These are phyloP conservation scores for Auricularia auricula-judae DNA, from an alignment of 768 basidiomycete genomes.

Conservation along the genomic window DNA sequence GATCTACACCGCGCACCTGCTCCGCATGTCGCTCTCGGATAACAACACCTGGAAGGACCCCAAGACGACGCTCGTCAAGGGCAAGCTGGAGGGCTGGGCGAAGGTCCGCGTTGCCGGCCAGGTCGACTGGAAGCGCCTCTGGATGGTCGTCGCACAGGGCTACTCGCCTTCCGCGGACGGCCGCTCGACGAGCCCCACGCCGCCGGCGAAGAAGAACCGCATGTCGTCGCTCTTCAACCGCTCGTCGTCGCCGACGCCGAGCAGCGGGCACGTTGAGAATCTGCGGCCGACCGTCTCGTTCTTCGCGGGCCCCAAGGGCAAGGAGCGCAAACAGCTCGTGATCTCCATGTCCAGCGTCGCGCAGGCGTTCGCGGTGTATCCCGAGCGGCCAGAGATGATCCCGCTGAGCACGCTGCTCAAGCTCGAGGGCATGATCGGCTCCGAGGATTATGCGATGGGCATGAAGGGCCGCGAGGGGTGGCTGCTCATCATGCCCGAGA, in stretches of 20 bases:
- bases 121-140: slow-evolving; percentile 90
- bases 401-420: slow-evolving; percentile 84
- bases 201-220: slow-evolving; percentile 42
- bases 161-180: slow-evolving; percentile 11
- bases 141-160: slow-evolving; percentile 61
- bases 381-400: slow-evolving; percentile 89
- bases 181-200: slow-evolving; percentile 18
- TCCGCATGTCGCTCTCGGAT: slow-evolving; percentile 61
- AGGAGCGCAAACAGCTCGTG: slow-evolving; percentile 62
- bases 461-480: slow-evolving; percentile 73
- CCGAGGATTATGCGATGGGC: slow-evolving; percentile 56
- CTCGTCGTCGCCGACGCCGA: slow-evolving; percentile 12
- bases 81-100: slow-evolving; percentile 86
- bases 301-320: slow-evolving; percentile 52
- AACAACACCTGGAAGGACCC: slow-evolving; percentile 34
- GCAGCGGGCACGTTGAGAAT: slow-evolving; percentile 6
- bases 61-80: slow-evolving; percentile 52
- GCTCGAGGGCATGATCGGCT: slow-evolving; percentile 73
- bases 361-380: slow-evolving; percentile 91
- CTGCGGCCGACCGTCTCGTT: slow-evolving; percentile 39
- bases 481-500: slow-evolving; percentile 84
- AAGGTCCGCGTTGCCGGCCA: slow-evolving; percentile 89
- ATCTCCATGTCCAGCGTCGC: slow-evolving; percentile 59
- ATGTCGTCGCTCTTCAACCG: slow-evolving; percentile 53
- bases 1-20: slow-evolving; percentile 91